Base-by-base conservation (phyloP, 2,329 filamentous ascomycete genomes). In the Aspergillus sp. region DNA sequence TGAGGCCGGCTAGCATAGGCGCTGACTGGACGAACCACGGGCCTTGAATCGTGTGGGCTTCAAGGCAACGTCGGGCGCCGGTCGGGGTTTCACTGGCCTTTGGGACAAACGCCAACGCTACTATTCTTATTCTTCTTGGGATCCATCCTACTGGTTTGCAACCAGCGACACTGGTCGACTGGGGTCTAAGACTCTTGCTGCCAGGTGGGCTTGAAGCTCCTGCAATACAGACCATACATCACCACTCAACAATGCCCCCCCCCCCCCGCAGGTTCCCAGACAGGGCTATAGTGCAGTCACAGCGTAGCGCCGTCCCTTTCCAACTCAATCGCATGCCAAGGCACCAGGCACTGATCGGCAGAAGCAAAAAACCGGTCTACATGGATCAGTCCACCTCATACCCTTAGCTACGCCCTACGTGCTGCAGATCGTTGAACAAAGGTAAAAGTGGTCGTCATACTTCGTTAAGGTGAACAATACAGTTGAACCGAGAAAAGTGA, bases 391-490 rank as follows among this genome's bases (percentile, higher is more conserved):
- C 30, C 49, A 39, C 36, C 30, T n/a, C 21, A 25, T 12, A 8
- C 28, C 43, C 21, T 43, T 10, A 19, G 7, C 15, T 21, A 38
- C 25, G 25, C 36, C 19, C 36, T 55, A 45, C 53, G 13, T 39
- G 55, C 54, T 32, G 50, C 55, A 57, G 55, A 59, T 41, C 62
- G 30, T 62, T 60, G 67, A 69, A 67, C 9, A 12, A 64, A 67
- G 69, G 64, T 62, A 65, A 67, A 71, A 66, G 60, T 63, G 53
- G 68, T 68, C 69, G 69, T 74, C 68, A 72, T 74, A 74, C 73
- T 75, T 75, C 72, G 72, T 75, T 76, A 72, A 72, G 58, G 67
- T 67, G 70, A 63, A 69, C 59, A 63, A 63, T 59, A 67, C 66
- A 71, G 70, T 68, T 62, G 67, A 63, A 71, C 67, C 45, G 41